Conservation (phyloP, 2,329 filamentous ascomycete species). For the Fusarium acutatum region DNA sequence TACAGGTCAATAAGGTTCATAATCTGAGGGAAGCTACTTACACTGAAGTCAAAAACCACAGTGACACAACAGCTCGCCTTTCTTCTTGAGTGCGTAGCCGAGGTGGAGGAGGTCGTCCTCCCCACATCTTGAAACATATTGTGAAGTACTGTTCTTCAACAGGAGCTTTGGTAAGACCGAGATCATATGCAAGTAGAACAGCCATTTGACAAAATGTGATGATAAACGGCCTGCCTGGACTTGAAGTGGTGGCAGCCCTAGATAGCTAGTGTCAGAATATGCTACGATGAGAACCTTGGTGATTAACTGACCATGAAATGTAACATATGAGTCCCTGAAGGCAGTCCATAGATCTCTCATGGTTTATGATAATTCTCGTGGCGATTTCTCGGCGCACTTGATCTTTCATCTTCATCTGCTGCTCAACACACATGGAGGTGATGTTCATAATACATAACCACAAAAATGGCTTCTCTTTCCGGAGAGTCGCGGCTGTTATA, state of each 20-base stretch:
- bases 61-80: constrained; percentile 57
- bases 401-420: constrained; percentile 52
- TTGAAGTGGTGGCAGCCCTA: constrained; percentile 52
- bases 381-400: constrained; percentile 55
- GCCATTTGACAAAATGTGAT: constrained; percentile 55
- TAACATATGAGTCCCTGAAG: constrained; percentile 59
- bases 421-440: constrained; percentile 52
- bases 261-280: background rate
- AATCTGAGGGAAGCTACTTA: constrained; percentile 24
- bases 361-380: constrained; percentile 56
- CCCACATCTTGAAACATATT: constrained; percentile 49
- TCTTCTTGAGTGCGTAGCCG: constrained; percentile 58
- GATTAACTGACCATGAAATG: constrained; percentile 53
- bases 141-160: constrained; percentile 48
- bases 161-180: constrained; percentile 53
- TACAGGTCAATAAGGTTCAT: background rate
- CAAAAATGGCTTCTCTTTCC: constrained; percentile 55
- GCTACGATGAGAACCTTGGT: no score
- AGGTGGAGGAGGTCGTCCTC: constrained; percentile 38
- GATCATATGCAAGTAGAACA: constrained; percentile 54
- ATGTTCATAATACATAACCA: constrained; percentile 60
- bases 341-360: constrained; percentile 61
- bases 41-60: constrained; percentile 54
- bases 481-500: constrained; percentile 51
- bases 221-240: constrained; percentile 54